Evolutionary conservation across 345 rosid genomes (phyloP).

Genomic region (Lumnitzera littorea): DNA sequence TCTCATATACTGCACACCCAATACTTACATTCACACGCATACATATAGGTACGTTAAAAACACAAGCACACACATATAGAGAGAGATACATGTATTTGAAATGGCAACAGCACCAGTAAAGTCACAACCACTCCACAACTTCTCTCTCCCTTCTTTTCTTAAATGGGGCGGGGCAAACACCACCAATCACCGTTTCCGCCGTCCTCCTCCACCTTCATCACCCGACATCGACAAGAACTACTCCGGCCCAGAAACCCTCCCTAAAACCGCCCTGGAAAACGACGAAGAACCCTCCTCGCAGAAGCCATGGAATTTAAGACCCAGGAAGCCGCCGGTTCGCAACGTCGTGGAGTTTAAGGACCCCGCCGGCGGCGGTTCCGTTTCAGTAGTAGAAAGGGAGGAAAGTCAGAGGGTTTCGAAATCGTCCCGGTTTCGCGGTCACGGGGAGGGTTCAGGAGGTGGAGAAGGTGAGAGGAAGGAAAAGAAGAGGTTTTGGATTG

Average conservation of each 20-base stretch:
- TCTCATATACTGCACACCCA: too few species aligned
- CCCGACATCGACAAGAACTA: constrained; percentile 11
- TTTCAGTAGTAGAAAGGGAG: constrained; percentile 1
- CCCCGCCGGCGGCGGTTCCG: constrained; percentile 13
- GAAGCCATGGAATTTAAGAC: constrained; percentile 80
- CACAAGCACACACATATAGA: too few species aligned
- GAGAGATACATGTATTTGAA: not conserved
- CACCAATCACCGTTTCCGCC: constrained; percentile 8
- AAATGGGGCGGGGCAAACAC: constrained; percentile 39
- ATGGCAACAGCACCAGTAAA: constrained; percentile 61
- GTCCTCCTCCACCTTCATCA: constrained; percentile 14
- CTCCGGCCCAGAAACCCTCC: constrained; percentile 4
- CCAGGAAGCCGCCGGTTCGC: constrained; percentile 31
- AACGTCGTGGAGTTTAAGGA: constrained; percentile 5
- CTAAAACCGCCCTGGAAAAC: constrained; percentile 22
- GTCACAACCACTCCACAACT: constrained; percentile 71
- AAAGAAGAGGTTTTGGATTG: constrained; percentile 61
- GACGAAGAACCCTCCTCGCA: constrained; percentile 30
- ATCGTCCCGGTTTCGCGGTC: constrained; percentile 59
- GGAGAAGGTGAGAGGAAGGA: constrained; percentile 38
- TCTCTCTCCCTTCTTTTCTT: constrained; percentile 39
- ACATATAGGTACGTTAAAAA: too few species aligned
- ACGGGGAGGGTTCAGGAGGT: constrained; percentile 15
- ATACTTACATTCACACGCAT: too few species aligned
- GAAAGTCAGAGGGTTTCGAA: constrained; percentile 46